Conservation (phyloP, 2,329 filamentous ascomycete genomes). For the Pestalotiopsis sp. region DNA sequence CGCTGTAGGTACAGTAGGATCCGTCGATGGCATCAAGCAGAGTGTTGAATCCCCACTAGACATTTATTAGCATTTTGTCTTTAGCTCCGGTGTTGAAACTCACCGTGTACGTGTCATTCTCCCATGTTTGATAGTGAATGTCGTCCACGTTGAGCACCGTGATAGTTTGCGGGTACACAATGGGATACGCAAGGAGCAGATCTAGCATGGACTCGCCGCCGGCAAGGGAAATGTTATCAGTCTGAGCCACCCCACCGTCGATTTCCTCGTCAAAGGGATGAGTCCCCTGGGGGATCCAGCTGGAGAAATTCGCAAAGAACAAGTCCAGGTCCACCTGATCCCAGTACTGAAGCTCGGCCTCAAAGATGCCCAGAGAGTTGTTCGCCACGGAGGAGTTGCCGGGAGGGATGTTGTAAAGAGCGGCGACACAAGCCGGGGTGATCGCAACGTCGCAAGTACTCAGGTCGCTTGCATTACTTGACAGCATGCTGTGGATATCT, state of each 20-base stretch:
- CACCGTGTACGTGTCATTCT: slow-evolving; percentile 16
- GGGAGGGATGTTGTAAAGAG: slow-evolving; percentile 21
- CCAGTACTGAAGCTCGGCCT: slow-evolving; percentile 38
- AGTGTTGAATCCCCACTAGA: slow-evolving; percentile 34
- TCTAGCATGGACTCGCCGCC: slow-evolving; percentile 40
- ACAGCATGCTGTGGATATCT: not conserved
- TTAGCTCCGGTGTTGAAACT: not conserved
- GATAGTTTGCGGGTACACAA: slow-evolving; percentile 42
- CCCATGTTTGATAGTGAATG: slow-evolving; percentile 34
- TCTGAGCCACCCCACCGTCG: slow-evolving; percentile 30
- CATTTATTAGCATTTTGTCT: not conserved
- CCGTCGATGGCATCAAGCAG: slow-evolving; percentile 53
- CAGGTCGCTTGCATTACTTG: not conserved
- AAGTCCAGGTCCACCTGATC: slow-evolving; percentile 32
- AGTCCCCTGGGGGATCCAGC: slow-evolving; percentile 31
- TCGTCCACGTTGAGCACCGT: slow-evolving; percentile 46
- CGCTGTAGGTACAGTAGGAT: slow-evolving; percentile 50
- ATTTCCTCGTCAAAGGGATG: slow-evolving; percentile 32
- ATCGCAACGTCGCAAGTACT: slow-evolving; percentile 14
- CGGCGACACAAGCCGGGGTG: slow-evolving; percentile 13
- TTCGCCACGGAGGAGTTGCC: slow-evolving; percentile 15
- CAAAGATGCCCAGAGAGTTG: slow-evolving; percentile 27
- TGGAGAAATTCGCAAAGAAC: slow-evolving; percentile 24
- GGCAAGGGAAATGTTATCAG: slow-evolving; percentile 19
- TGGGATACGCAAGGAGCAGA: slow-evolving; percentile 36